Percentiles rank a stretch among this genome's conserved stretches.
Evolutionary conservation across 2,329 filamentous ascomycete genomes (phyloP).

Genomic region (Alternaria angustiovoidea): DNA sequence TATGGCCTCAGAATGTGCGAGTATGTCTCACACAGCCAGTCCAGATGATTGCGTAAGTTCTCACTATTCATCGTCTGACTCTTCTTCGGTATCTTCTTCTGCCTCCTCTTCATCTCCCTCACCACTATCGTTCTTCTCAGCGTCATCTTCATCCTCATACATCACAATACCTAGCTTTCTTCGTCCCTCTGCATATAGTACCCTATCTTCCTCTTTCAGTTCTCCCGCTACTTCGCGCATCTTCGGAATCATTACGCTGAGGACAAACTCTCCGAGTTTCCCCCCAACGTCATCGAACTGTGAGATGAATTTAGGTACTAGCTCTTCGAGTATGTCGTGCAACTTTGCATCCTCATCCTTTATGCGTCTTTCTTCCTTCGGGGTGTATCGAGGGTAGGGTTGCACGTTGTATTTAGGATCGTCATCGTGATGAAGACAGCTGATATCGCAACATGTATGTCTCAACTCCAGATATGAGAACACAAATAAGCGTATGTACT

Average conservation of each 20-base stretch:
- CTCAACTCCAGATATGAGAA: not conserved
- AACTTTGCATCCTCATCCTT: not conserved
- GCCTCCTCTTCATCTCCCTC: no score
- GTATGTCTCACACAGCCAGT: no score
- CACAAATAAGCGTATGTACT: fast-evolving
- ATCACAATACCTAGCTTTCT: not conserved
- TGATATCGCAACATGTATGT: not conserved
- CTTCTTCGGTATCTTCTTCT: no score
- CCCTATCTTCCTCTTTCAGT: not conserved
- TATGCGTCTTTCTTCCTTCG: not conserved
- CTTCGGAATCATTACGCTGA: not conserved
- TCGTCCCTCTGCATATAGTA: not conserved
- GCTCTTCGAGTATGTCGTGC: not conserved
- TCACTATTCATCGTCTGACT: no score
- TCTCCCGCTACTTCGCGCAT: not conserved
- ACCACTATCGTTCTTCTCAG: fast-evolving
- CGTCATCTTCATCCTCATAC: fast-evolving
- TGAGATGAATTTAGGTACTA: not conserved
- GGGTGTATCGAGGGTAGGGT: not conserved
- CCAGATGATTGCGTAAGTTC: no score
- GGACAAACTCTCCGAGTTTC: not conserved
- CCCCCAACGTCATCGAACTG: not conserved
- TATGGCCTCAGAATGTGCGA: no score
- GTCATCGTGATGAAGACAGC: fast-evolving
- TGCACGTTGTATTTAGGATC: fast-evolving